A percentile compares a stretch with the other conserved stretches of the same genome.
Evolutionary conservation across 306 rosid genomes (phyloP).

Genomic region (Begonia fuchsioides): DNA sequence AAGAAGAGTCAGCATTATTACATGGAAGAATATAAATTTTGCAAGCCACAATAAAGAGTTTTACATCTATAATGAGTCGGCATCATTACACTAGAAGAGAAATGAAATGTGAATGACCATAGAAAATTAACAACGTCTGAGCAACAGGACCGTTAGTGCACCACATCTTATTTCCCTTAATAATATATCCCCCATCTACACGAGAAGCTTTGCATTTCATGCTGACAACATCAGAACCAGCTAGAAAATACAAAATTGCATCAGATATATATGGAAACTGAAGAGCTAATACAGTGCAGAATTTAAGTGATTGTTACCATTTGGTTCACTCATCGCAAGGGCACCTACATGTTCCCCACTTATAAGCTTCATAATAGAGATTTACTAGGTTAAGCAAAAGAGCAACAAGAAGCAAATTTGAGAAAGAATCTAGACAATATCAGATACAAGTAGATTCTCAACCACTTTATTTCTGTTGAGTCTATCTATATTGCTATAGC

Average conservation of each 20-base stretch:
- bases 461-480: too few species aligned
- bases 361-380: constrained; percentile 51
- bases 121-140: constrained; percentile 54
- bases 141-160: constrained; percentile 94
- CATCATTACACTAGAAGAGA: neutral
- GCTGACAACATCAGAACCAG: constrained; percentile 98
- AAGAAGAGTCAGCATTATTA: too few species aligned
- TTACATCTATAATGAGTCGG: neutral
- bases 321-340: constrained; percentile 96
- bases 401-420: too few species aligned
- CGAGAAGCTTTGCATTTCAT: constrained; percentile 95
- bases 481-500: too few species aligned
- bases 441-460: too few species aligned
- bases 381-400: constrained; percentile 15
- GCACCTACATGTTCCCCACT: constrained; percentile 97
- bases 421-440: too few species aligned
- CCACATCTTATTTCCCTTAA: constrained; percentile 97
- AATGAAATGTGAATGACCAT: neutral
- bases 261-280: constrained; percentile 9
- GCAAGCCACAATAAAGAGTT: too few species aligned
- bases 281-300: neutral
- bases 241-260: constrained; percentile 21
- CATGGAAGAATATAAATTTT: neutral
- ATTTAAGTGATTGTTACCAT: constrained; percentile 30
- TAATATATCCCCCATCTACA: constrained; percentile 65